Evolutionary conservation across 495 filamentous ascomycete species (phyloP).

Genomic region (Arthonia radiata): DNA sequence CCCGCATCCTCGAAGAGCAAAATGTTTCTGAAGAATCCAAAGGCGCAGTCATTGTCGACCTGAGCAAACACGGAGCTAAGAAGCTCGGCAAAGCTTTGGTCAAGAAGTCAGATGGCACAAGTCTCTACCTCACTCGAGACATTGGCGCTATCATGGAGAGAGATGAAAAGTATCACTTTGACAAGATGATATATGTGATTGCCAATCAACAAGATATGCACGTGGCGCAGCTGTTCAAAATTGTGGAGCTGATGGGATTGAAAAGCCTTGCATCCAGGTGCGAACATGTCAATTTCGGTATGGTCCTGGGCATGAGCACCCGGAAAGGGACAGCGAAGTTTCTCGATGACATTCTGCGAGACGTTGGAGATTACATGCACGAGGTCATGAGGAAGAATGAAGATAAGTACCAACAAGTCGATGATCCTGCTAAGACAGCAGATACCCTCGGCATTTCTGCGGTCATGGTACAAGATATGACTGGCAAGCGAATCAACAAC

Average conservation of each 20-base stretch:
- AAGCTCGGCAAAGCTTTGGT: conserved; percentile 46
- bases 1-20: conserved; percentile 38
- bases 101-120: conserved; percentile 41
- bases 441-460: conserved; percentile 36
- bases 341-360: conserved; percentile 38
- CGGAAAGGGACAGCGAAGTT: conserved; percentile 46
- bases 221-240: conserved; percentile 45
- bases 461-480: conserved; percentile 53
- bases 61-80: conserved; percentile 44
- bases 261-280: conserved; percentile 34
- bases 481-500: conserved; percentile 39
- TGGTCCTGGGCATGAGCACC: conserved; percentile 46
- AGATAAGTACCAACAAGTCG: conserved; percentile 38
- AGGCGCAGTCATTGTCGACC: conserved; percentile 72
- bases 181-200: conserved; percentile 59
- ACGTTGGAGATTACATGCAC: conserved; percentile 45
- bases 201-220: conserved; percentile 48
- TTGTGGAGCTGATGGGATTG: conserved; percentile 41
- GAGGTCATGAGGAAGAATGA: conserved; percentile 42
- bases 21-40: conserved; percentile 60
- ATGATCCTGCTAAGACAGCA: conserved; percentile 27
- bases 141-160: conserved; percentile 42
- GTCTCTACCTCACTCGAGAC: conserved; percentile 46
- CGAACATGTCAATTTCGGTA: conserved; percentile 51
- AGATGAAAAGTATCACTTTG: conserved; percentile 36